phyloP scores from a whole-genome alignment of 306 rosid species.

The Psophocarpus tetragonolobus region DNA sequence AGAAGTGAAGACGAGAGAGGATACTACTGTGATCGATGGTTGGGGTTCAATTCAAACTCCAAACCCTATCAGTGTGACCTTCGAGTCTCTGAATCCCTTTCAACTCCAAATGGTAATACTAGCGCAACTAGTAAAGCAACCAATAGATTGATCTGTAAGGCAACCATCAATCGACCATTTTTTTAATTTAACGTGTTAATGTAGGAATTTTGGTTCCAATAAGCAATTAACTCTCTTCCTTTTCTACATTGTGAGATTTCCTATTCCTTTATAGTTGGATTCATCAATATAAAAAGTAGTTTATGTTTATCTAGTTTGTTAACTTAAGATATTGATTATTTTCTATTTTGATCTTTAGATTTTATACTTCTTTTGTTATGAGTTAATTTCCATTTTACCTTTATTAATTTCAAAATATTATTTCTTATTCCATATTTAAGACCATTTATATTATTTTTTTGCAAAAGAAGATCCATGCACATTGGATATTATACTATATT shows the following conservation, averaged over 20 bases:
- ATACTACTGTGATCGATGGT: too few species aligned
- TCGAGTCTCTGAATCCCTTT: too few species aligned
- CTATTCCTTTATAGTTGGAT: conserved; percentile 39
- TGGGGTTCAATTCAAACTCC: too few species aligned
- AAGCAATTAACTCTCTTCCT: conserved; percentile 66
- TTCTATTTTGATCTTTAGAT: not conserved
- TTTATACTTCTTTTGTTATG: not conserved
- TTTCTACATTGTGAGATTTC: conserved; percentile 73
- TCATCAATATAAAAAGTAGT: conserved; percentile 16
- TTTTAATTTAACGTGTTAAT: conserved; percentile 35
- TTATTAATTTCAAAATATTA: conserved; percentile 5
- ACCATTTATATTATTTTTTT: conserved; percentile 11
- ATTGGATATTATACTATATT: conserved; percentile 9
- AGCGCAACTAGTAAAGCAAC: too few species aligned
- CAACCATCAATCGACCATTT: too few species aligned
- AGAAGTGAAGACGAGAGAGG: too few species aligned
- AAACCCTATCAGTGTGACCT: too few species aligned
- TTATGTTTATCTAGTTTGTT: conserved; percentile 21
- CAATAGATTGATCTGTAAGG: too few species aligned
- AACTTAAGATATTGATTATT: conserved; percentile 9
- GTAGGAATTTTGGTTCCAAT: conserved; percentile 76
- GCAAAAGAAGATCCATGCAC: not conserved
- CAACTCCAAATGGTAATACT: too few species aligned
- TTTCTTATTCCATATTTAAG: conserved; percentile 10
- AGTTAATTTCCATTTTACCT: not conserved